A percentile compares a stretch with the other conserved stretches of the same genome.
Conservation (phyloP, 116 monocot species). For the Thalassia testudinum region DNA sequence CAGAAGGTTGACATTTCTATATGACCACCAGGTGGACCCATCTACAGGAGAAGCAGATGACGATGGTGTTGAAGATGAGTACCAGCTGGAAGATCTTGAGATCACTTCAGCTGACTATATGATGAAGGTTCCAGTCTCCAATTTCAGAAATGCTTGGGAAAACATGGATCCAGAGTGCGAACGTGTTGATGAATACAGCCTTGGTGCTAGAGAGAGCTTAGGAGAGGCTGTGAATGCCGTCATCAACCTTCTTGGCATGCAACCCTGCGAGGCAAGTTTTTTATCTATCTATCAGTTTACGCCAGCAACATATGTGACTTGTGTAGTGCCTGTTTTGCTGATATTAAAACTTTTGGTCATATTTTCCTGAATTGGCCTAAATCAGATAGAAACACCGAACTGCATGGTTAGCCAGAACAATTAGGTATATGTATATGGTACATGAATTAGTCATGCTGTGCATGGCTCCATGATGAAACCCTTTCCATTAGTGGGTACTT, state of each 20-base stretch:
- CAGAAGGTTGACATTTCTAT: too few species aligned
- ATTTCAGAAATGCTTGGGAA: constrained; percentile 98
- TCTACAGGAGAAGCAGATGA: constrained; percentile 80
- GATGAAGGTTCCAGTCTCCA: constrained; percentile 57
- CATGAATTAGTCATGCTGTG: too few species aligned
- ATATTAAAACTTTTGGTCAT: too few species aligned
- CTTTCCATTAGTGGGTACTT: too few species aligned
- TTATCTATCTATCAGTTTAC: too few species aligned
- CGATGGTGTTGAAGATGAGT: constrained; percentile 95
- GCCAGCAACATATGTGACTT: neutral
- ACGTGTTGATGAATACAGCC: constrained; percentile 80
- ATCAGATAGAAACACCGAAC: too few species aligned
- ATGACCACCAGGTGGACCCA: constrained; percentile 55
- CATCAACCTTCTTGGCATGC: constrained; percentile 85
- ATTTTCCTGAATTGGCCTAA: too few species aligned
- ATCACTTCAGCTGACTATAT: constrained; percentile 82
- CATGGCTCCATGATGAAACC: too few species aligned
- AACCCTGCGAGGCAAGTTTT: constrained; percentile 77
- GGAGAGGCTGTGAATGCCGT: constrained; percentile 83
- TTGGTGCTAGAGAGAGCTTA: constrained; percentile 77
- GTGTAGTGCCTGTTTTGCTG: too few species aligned
- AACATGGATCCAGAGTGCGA: constrained; percentile 61
- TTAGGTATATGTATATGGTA: too few species aligned
- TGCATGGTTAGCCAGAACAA: too few species aligned
- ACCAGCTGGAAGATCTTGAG: constrained; percentile 94